Conservation (phyloP, 2,329 filamentous ascomycete genomes). For the Aspergillus aculeatinus region DNA sequence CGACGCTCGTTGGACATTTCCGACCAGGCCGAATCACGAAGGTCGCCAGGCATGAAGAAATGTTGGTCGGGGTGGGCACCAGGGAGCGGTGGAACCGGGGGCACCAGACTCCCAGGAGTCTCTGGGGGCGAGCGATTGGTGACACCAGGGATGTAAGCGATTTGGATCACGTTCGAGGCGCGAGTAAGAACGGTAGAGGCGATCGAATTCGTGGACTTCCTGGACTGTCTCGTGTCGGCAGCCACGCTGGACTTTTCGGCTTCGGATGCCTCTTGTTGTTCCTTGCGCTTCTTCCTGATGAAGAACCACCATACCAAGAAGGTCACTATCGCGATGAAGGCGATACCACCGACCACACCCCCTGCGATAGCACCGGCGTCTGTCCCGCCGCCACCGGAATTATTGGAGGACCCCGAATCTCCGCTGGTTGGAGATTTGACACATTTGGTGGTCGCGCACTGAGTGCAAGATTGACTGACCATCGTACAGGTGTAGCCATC, state of each 20-base stretch:
- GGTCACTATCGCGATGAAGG: slow-evolving; percentile 69
- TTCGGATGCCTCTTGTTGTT: slow-evolving; percentile 47
- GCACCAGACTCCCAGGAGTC: slow-evolving; percentile 77
- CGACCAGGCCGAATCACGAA: slow-evolving; percentile 89
- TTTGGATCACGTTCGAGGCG: slow-evolving; percentile 98
- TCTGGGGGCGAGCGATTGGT: slow-evolving; percentile 85
- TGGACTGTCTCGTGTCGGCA: slow-evolving; percentile 58
- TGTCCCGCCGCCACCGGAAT: slow-evolving; percentile 47
- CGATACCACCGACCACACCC: slow-evolving; percentile 81
- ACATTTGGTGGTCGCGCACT: slow-evolving; percentile 60
- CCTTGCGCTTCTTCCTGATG: slow-evolving; percentile 70
- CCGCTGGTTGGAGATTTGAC: slow-evolving; percentile 44
- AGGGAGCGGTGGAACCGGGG: slow-evolving; percentile 92
- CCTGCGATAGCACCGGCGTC: slow-evolving; percentile 86
- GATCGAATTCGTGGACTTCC: slow-evolving; percentile 86
- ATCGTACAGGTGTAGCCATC: slow-evolving; percentile 59
- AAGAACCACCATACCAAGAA: slow-evolving; percentile 87
- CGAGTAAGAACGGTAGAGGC: slow-evolving; percentile 93
- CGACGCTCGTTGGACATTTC: slow-evolving; percentile 61
- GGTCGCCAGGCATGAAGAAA: slow-evolving; percentile 88
- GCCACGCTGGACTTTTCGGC: slow-evolving; percentile 51
- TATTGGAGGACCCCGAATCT: slow-evolving; percentile 16
- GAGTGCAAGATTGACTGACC: slow-evolving; percentile 58
- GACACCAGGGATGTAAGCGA: slow-evolving; percentile 96
- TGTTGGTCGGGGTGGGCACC: slow-evolving; percentile 70